phyloP scores from a whole-genome alignment of 2,329 filamentous ascomycete genomes.

The Cordyceps sp. region DNA sequence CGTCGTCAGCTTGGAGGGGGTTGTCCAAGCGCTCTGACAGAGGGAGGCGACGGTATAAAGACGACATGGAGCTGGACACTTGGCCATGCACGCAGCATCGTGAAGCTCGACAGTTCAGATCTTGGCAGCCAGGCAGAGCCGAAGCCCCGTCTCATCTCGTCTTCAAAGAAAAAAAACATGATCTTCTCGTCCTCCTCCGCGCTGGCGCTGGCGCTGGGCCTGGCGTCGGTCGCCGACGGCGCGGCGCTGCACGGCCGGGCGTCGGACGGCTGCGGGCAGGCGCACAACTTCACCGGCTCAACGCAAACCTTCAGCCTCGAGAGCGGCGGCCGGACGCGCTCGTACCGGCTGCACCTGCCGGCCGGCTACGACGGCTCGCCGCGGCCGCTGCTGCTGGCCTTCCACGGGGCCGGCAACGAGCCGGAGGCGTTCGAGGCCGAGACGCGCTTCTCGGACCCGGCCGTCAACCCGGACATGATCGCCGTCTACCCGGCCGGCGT shows the following conservation, averaged over 20 bases:
- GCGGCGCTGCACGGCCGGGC: too few relatives aligned
- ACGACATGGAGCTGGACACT: too few relatives aligned
- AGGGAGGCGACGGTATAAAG: too few relatives aligned
- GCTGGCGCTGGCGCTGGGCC: too few relatives aligned
- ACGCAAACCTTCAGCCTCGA: conserved; percentile 7
- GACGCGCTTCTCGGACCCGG: conserved; percentile 18
- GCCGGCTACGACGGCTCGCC: conserved; percentile 15
- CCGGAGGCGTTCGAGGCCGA: conserved; percentile 15
- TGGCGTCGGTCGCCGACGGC: too few relatives aligned
- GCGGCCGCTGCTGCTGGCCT: conserved; percentile 26
- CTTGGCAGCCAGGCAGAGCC: too few relatives aligned
- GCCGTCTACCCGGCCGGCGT: conserved; percentile 29
- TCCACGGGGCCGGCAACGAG: conserved; percentile 24
- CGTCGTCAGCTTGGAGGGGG: too few relatives aligned
- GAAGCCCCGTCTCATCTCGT: too few relatives aligned
- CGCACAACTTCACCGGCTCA: conserved; percentile 7
- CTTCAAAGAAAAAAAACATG: too few relatives aligned
- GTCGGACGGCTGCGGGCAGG: conserved; percentile 7
- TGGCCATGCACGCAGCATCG: too few relatives aligned
- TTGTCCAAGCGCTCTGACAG: too few relatives aligned
- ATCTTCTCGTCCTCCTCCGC: neutral
- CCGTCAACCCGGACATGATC: conserved; percentile 18
- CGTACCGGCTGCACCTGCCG: conserved; percentile 8
- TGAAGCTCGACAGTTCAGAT: too few relatives aligned
- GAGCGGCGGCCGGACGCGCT: conserved; percentile 6